Conservation (phyloP, 495 filamentous ascomycete species). For the Xylaria castorea region DNA sequence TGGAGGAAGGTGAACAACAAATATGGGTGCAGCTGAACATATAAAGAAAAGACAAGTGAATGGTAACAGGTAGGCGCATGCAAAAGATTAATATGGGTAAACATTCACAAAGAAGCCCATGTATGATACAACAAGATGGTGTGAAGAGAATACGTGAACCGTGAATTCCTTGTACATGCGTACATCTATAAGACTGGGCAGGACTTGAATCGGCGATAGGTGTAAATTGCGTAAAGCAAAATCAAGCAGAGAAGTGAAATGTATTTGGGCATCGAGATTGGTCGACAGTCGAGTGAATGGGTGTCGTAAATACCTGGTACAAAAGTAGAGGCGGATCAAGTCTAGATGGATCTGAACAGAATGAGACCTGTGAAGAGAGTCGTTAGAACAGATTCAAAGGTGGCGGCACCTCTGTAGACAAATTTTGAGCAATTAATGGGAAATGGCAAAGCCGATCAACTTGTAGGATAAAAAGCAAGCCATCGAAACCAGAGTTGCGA, state of each 20-base stretch:
- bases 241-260: not conserved
- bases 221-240: not conserved
- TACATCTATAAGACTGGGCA: not conserved
- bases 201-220: not conserved
- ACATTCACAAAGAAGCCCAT: not conserved
- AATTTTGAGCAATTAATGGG: not conserved
- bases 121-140: not conserved
- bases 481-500: not conserved
- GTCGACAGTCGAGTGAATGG: not conserved
- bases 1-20: not conserved
- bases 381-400: slow-evolving; percentile 6
- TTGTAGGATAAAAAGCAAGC: not conserved
- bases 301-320: slow-evolving; percentile 26
- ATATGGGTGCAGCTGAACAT: not conserved
- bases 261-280: not conserved
- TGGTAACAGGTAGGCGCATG: not conserved
- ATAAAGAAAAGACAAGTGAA: not conserved
- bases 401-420: not conserved
- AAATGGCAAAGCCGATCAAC: not conserved
- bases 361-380: slow-evolving; percentile 11
- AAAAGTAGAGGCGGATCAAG: slow-evolving; percentile 24
- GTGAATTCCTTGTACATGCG: not conserved
- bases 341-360: slow-evolving; percentile 22
- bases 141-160: not conserved
- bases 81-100: not conserved